phyloP scores from a whole-genome alignment of 306 rosid genomes.

The Lathyrus tuberosus region DNA sequence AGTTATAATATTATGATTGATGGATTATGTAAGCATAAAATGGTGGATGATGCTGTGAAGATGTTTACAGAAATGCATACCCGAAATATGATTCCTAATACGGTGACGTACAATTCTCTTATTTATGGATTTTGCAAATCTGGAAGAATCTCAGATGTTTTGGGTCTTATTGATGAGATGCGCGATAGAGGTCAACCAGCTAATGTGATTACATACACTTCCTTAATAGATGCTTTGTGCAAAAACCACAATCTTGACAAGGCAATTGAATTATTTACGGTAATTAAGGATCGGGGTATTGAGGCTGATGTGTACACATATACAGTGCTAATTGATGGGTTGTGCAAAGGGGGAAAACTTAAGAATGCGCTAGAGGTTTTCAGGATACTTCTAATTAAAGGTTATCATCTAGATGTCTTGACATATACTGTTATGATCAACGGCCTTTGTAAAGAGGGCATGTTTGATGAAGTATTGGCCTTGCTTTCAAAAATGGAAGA shows the following conservation, averaged over 20 bases:
- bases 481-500: constrained; percentile 4
- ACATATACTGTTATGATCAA: constrained; percentile 3
- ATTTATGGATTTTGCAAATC: constrained; percentile 30
- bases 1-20: constrained; percentile 17
- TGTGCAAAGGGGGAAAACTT: constrained; percentile 8
- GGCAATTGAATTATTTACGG: constrained; percentile 2
- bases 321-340: background rate
- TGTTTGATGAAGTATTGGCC: constrained; percentile 2
- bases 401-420: background rate
- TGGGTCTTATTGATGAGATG: constrained; percentile 15
- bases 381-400: constrained; percentile 7
- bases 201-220: constrained; percentile 4
- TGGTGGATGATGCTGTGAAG: constrained; percentile 17
- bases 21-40: constrained; percentile 27
- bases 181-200: background rate
- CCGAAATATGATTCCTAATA: background rate
- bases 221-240: constrained; percentile 4
- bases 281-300: background rate
- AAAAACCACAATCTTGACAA: background rate
- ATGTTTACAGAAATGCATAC: constrained; percentile 14
- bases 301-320: background rate
- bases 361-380: background rate
- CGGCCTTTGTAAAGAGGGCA: constrained; percentile 1
- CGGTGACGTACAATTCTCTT: constrained; percentile 4
- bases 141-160: background rate